Conservation (phyloP, 169 alveolate genomes). For the Plasmodium vivax region DNA sequence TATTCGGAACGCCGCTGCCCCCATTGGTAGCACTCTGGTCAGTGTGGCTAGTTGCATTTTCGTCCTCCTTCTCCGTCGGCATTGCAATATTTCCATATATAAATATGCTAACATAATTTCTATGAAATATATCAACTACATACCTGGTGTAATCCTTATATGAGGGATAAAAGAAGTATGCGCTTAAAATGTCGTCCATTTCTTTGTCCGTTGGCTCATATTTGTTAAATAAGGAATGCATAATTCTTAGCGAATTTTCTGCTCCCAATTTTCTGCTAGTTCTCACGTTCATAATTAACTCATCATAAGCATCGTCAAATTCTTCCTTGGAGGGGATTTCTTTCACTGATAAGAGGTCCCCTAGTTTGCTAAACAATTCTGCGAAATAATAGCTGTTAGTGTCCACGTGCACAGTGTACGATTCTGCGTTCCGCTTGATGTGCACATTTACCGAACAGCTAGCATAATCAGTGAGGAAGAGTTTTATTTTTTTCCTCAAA, state of each 20-base stretch:
- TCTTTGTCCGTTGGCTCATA: slow-evolving; percentile 60
- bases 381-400: slow-evolving; percentile 34
- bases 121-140: slow-evolving; percentile 30
- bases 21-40: not conserved
- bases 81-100: slow-evolving; percentile 62
- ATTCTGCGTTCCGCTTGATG: slow-evolving; percentile 17
- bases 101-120: slow-evolving; percentile 61
- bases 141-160: slow-evolving; percentile 47
- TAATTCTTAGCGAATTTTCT: slow-evolving; percentile 46
- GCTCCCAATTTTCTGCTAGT: not conserved
- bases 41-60: slow-evolving; percentile 9
- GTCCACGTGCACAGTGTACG: slow-evolving; percentile 52
- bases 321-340: slow-evolving; percentile 52
- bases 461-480: slow-evolving; percentile 39
- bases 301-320: slow-evolving; percentile 64
- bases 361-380: slow-evolving; percentile 32
- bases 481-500: slow-evolving; percentile 25
- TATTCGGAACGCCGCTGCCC: too few relatives aligned
- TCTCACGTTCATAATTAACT: slow-evolving; percentile 24
- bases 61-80: not conserved
- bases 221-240: slow-evolving; percentile 66
- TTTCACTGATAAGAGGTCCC: slow-evolving; percentile 34
- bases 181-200: slow-evolving; percentile 42
- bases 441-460: slow-evolving; percentile 53
- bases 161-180: slow-evolving; percentile 59